Base-by-base conservation (phyloP, 179 eudicot species). In the Spergularia azorica region DNA sequence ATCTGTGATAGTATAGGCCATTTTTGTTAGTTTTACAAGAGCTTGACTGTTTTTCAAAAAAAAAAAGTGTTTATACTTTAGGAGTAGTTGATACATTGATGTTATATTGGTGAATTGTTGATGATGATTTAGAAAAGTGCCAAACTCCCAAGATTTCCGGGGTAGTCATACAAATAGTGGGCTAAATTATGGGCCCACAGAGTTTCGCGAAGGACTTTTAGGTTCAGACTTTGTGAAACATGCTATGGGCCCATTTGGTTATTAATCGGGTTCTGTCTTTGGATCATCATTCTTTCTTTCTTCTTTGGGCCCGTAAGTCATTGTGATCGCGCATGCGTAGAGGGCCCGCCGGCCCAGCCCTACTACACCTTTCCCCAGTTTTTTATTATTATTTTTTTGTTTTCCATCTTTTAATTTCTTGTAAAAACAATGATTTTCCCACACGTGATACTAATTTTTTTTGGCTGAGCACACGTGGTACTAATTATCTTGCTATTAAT, bases 191-290 rank as follows among this genome's bases (percentile, higher is more conserved):
- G 20, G 81, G 81, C 52, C 77, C 76, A 72, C 77, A 58, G 0
- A 72, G 59, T 18, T 64, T 75, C 52, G 54, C 36, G 63, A 51
- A 75, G 26, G 66, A 57, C 56, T 41, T 78, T 73, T 16, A n/a
- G 16, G 69, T 32, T 15, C 6, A 8, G 18, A 73, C 69, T 73
- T 79, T 79, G 51, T 16, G 81, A 26, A 79, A 79, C 81, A 79
- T 59, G 59, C 43, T 61, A 43, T 72, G 77, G 77, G 52, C 62
- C 67, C 56, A 63, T 16, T 3, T 5, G 56, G 55, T 18, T 55
- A 48, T 69, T 39, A 68, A 20, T 39, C 50, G 55, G 58, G 26
- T 13, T 66, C 70, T 63, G 51, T 2, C 5, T 18, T 41, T 8
- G 17, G 43, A 76, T 76, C 63, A 57, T 18, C 2, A 39, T 32